Conservation (phyloP, 1,284 basidiomycete genomes). For the Microbotryomycetes sp. region DNA sequence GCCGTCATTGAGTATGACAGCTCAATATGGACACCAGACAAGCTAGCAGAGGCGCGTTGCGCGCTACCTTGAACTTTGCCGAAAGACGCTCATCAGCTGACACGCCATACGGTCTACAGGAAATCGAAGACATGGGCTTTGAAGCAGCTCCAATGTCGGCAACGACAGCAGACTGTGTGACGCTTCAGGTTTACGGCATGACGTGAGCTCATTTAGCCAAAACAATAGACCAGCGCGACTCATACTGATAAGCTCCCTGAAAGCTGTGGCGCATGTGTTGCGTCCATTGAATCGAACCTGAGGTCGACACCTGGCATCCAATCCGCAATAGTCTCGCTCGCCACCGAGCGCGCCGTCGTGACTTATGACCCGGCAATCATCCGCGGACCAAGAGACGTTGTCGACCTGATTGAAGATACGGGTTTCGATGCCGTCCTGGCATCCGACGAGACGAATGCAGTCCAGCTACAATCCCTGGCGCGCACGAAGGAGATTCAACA, state of each 20-base stretch:
- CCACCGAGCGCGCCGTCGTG: slow-evolving; percentile 64
- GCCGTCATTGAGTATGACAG: slow-evolving; percentile 85
- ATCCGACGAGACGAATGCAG: slow-evolving; percentile 66
- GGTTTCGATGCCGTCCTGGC: slow-evolving; percentile 83
- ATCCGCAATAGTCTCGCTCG: slow-evolving; percentile 62
- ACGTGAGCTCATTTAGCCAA: slow-evolving; percentile 55
- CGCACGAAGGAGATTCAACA: slow-evolving; percentile 85
- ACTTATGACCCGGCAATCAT: slow-evolving; percentile 62
- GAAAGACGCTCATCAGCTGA: background rate
- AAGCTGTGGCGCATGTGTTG: slow-evolving; percentile 55
- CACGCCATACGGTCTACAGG: slow-evolving; percentile 45
- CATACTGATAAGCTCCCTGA: background rate
- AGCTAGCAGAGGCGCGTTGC: slow-evolving; percentile 62
- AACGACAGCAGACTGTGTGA: slow-evolving; percentile 56
- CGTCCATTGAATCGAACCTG: slow-evolving; percentile 66
- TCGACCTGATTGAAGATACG: slow-evolving; percentile 77
- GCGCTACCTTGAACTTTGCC: background rate
- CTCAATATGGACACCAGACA: slow-evolving; percentile 64
- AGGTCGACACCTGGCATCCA: slow-evolving; percentile 65
- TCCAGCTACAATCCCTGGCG: slow-evolving; percentile 82
- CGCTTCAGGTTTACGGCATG: slow-evolving; percentile 81
- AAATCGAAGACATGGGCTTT: slow-evolving; percentile 88
- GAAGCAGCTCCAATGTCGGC: slow-evolving; percentile 69
- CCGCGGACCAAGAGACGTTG: slow-evolving; percentile 71
- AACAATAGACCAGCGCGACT: background rate